Evolutionary conservation across 2,329 filamentous ascomycete genomes (phyloP).

Genomic region (Penicillium glabrum): DNA sequence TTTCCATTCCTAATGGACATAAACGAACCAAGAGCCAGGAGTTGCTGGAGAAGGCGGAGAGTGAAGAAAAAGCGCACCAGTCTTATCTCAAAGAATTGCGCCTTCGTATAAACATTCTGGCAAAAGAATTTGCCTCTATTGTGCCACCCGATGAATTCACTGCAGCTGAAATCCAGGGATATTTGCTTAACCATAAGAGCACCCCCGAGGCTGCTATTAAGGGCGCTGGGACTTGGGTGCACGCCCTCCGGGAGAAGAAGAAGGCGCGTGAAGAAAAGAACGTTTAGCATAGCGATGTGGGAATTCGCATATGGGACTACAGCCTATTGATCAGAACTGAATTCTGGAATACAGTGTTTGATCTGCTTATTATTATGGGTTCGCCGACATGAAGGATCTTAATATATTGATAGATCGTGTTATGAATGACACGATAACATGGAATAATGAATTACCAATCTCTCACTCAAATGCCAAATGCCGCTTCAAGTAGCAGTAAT

Average conservation of each 20-base stretch:
- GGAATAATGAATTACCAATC: too few species aligned
- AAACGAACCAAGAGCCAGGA: neutral
- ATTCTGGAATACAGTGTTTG: neutral
- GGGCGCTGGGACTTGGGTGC: conserved; percentile 32
- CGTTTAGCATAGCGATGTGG: neutral
- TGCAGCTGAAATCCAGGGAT: conserved; percentile 44
- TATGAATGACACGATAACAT: too few species aligned
- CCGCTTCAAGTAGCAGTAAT: too few species aligned
- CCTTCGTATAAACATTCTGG: conserved; percentile 24
- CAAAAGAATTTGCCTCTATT: conserved; percentile 30
- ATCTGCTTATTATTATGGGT: too few species aligned
- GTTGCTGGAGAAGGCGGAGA: neutral
- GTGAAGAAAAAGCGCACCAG: neutral
- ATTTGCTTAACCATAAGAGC: conserved; percentile 38
- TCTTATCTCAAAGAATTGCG: conserved; percentile 8
- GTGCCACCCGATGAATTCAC: conserved; percentile 38
- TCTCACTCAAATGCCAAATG: too few species aligned
- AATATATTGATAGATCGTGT: too few species aligned
- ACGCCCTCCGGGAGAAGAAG: conserved; percentile 25
- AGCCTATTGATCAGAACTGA: neutral
- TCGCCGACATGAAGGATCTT: too few species aligned
- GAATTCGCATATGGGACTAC: neutral
- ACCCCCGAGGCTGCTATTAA: conserved; percentile 32
- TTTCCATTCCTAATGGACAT: neutral
- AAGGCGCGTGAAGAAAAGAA: conserved; percentile 13